phyloP scores from a whole-genome alignment of 257 asterid genomes.

The Solanum chiquidenum region DNA sequence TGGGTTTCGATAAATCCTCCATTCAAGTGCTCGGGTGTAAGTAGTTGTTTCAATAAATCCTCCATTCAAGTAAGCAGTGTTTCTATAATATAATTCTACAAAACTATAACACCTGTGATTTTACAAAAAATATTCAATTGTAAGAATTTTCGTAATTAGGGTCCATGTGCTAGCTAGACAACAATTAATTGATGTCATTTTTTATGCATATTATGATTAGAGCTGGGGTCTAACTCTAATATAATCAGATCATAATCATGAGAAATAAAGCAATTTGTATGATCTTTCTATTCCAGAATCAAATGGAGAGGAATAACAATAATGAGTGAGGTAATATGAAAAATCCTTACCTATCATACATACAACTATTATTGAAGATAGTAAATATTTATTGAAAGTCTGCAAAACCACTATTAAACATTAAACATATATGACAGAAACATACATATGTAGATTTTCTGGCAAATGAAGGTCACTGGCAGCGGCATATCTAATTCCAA shows the following conservation, averaged over 20 bases:
- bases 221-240: neutral
- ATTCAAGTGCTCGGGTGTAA: no score
- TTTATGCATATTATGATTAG: neutral
- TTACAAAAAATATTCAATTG: no score
- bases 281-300: neutral
- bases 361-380: neutral
- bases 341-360: neutral
- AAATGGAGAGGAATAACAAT: neutral
- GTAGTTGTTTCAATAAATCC: no score
- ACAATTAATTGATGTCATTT: conserved; percentile 5
- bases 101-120: no score
- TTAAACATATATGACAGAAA: neutral
- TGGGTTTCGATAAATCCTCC: neutral
- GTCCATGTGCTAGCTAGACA: conserved; percentile 24
- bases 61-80: neutral
- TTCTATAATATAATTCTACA: no score
- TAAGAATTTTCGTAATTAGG: no score
- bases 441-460: neutral
- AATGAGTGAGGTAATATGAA: neutral
- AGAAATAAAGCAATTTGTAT: neutral
- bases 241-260: neutral
- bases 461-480: neutral
- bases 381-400: neutral
- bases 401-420: neutral
- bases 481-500: neutral